Conservation (phyloP, 2,329 filamentous ascomycete genomes). For the Bipolaris gigantea region DNA sequence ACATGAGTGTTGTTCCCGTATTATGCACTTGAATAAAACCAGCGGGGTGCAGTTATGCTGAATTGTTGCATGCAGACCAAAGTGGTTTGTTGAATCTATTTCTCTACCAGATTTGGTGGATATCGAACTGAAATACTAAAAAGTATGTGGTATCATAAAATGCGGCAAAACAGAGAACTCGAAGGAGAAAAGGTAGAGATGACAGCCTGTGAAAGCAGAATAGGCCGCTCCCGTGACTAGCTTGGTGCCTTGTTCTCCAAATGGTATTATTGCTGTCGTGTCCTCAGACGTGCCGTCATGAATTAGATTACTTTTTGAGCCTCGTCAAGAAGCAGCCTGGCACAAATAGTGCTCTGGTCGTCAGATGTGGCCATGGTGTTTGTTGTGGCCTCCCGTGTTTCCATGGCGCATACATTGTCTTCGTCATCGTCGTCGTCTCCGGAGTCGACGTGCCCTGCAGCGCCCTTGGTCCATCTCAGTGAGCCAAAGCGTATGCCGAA, state of each 20-base stretch:
- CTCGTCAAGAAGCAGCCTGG: conserved; percentile 5
- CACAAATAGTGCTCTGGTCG: neutral
- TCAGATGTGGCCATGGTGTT: neutral
- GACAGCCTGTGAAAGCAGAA: neutral
- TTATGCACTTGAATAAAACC: no score
- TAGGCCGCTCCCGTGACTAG: neutral
- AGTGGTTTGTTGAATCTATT: neutral
- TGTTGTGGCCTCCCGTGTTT: neutral
- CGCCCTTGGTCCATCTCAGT: neutral
- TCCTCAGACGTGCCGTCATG: neutral
- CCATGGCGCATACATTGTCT: neutral
- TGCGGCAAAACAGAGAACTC: neutral
- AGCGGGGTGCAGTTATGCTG: neutral
- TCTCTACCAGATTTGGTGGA: neutral
- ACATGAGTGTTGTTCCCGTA: no score
- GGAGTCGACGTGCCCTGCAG: neutral
- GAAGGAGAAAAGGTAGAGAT: neutral
- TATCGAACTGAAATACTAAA: neutral
- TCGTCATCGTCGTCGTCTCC: conserved; percentile 1
- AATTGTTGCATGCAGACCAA: neutral
- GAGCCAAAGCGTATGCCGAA: neutral
- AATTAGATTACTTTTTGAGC: neutral
- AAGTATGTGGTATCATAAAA: conserved; percentile 22
- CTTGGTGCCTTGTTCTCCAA: neutral
- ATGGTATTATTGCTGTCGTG: conserved; percentile 4